Evolutionary conservation across 2,329 filamentous ascomycete genomes (phyloP).

Genomic region (Clarireedia hainanense): DNA sequence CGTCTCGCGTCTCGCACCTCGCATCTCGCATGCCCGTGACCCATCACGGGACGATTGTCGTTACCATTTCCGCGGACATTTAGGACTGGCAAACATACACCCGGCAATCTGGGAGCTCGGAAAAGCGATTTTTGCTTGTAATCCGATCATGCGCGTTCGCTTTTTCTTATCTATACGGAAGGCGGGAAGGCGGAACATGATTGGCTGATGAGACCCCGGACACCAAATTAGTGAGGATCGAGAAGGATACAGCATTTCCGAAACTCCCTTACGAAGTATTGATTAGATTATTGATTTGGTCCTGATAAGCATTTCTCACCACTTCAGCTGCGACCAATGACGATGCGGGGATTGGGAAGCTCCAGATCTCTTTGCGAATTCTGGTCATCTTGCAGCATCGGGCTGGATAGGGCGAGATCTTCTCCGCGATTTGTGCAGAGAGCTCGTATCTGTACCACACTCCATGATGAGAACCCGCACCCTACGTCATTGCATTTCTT

Average conservation of each 20-base stretch:
- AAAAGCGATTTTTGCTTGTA: not conserved
- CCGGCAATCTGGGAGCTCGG: not conserved
- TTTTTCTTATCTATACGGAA: constrained; percentile 2
- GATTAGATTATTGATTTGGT: no score
- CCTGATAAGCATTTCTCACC: no score
- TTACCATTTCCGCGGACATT: constrained; percentile 8
- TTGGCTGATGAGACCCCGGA: not conserved
- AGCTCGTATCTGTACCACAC: no score
- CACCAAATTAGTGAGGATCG: not conserved
- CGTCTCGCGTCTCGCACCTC: no score
- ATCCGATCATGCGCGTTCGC: not conserved
- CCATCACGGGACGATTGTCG: not conserved
- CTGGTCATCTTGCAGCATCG: no score
- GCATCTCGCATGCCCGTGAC: not conserved
- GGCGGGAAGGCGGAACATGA: not conserved
- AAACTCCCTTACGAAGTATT: not conserved
- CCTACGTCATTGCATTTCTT: no score
- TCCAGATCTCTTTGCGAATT: no score
- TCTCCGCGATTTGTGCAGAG: no score
- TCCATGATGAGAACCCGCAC: no score
- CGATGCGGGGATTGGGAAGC: no score
- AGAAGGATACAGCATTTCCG: constrained; percentile 3
- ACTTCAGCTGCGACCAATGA: no score
- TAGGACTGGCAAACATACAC: not conserved
- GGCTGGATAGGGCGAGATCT: no score